A percentile compares a stretch with the other conserved stretches of the same genome.
phyloP scores from a whole-genome alignment of 805 yeast genomes.

The Spathaspora gorwiae region DNA sequence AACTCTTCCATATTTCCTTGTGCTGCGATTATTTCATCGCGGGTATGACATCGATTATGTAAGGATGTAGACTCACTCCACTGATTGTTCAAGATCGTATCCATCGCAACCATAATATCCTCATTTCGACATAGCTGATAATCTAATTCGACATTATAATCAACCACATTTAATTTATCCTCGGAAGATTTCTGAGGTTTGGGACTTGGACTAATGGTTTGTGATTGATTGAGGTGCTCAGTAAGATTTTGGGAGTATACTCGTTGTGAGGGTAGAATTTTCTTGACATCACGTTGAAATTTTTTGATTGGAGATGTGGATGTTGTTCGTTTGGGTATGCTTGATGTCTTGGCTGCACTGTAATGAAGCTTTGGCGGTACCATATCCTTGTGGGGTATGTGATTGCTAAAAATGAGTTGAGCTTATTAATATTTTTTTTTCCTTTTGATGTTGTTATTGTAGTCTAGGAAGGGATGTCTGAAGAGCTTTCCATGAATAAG shows the following conservation, averaged over 20 bases:
- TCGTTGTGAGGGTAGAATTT: conserved; percentile 21
- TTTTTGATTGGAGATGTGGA: conserved; percentile 23
- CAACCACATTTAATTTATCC: conserved; percentile 16
- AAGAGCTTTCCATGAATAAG: no score
- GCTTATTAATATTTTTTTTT: no score
- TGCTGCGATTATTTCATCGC: background rate
- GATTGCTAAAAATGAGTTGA: background rate
- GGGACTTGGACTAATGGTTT: background rate
- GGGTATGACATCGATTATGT: conserved; percentile 17
- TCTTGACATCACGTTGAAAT: conserved; percentile 20
- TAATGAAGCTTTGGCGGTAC: conserved; percentile 17
- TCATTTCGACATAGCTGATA: conserved; percentile 29
- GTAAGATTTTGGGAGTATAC: conserved; percentile 15
- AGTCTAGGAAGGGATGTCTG: no score
- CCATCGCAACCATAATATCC: conserved; percentile 28
- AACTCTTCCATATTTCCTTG: conserved; percentile 19
- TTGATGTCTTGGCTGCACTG: conserved; percentile 39
- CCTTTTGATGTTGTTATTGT: no score
- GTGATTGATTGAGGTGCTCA: conserved; percentile 5
- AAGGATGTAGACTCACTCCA: conserved; percentile 35
- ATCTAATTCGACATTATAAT: conserved; percentile 38
- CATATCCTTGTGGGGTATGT: background rate
- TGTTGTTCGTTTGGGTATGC: conserved; percentile 18
- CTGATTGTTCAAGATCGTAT: conserved; percentile 27
- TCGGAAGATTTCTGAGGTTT: background rate